These are phyloP conservation scores for Leccinum boreale DNA, from an alignment of 768 basidiomycete species.

Conservation along the genomic window DNA sequence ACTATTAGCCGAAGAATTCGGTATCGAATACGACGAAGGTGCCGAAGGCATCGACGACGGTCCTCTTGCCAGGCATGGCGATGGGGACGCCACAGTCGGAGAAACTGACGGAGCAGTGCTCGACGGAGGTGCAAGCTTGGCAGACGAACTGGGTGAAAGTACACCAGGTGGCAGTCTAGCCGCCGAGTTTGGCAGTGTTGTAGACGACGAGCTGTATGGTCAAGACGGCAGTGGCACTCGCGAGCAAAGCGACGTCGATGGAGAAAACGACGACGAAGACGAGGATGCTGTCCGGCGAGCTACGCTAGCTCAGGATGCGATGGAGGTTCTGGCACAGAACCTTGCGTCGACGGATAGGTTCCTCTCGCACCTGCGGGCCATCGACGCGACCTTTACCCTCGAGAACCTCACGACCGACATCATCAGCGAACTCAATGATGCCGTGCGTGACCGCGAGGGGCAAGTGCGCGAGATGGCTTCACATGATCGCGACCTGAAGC, in stretches of 20 bases:
- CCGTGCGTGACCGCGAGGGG: constrained; percentile 70
- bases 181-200: constrained; percentile 21
- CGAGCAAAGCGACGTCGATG: constrained; percentile 9
- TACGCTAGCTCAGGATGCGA: constrained; percentile 49
- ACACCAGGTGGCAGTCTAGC: constrained; percentile 20
- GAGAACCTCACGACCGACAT: constrained; percentile 74
- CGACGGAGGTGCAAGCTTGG: constrained; percentile 36
- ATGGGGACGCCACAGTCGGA: constrained; percentile 27
- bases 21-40: constrained; percentile 85
- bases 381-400: constrained; percentile 53
- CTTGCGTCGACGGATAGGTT: constrained; percentile 77
- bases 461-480: constrained; percentile 78
- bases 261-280: constrained; percentile 25
- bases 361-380: constrained; percentile 62
- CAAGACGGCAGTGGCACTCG: constrained; percentile 13
- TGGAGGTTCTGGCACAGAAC: constrained; percentile 70
- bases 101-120: constrained; percentile 30
- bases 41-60: constrained; percentile 68
- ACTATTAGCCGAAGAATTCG: constrained; percentile 82
- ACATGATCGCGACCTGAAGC: constrained; percentile 75
- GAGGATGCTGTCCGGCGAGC: constrained; percentile 25
- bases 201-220: constrained; percentile 16
- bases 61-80: constrained; percentile 24
- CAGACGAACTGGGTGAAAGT: constrained; percentile 37
- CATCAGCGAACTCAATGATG: constrained; percentile 74